Evolutionary conservation across 768 basidiomycete genomes (phyloP).

Genomic region (Rhodotorula kratochvilovae): DNA sequence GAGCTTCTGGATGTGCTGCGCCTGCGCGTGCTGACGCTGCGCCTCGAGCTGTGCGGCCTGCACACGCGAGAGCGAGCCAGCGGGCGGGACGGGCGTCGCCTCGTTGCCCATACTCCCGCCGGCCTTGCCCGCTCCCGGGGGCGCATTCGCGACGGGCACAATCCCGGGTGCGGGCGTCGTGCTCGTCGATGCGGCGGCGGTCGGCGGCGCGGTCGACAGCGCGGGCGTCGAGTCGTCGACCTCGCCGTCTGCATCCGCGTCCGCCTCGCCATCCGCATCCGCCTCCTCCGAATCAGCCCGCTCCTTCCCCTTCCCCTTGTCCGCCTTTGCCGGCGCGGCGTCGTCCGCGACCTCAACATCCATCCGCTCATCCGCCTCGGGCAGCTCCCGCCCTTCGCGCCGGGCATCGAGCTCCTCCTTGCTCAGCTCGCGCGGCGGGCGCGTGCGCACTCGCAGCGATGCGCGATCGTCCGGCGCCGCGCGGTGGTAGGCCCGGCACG

Average conservation of each 20-base stretch:
- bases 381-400: slow-evolving; percentile 4
- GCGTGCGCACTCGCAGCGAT: slow-evolving; percentile 53
- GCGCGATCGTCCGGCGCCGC: slow-evolving; percentile 62
- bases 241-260: slow-evolving; percentile 47
- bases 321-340: slow-evolving; percentile 45
- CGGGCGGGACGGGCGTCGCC: slow-evolving; percentile 9
- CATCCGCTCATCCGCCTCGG: slow-evolving; percentile 13
- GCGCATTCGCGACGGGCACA: slow-evolving; percentile 3
- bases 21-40: slow-evolving; percentile 4
- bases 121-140: slow-evolving; percentile 18
- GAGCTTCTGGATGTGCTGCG: slow-evolving; percentile 28
- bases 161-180: neutral
- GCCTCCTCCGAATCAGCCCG: slow-evolving; percentile 53
- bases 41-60: slow-evolving; percentile 12
- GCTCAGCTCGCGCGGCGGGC: slow-evolving; percentile 51
- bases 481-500: slow-evolving; percentile 84
- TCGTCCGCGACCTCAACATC: slow-evolving; percentile 37
- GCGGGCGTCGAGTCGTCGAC: slow-evolving; percentile 29
- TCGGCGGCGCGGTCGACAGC: slow-evolving; percentile 2
- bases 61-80: slow-evolving; percentile 5
- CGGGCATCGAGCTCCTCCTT: slow-evolving; percentile 48
- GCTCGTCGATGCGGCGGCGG: neutral
- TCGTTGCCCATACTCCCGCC: slow-evolving; percentile 24
- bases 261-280: slow-evolving; percentile 49
- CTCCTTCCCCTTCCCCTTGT: slow-evolving; percentile 48